Evolutionary conservation across 2,329 filamentous ascomycete genomes (phyloP), one percentile per base, ranked within the genome.

Genomic region (Microdochium trichocladiopsis): DNA sequence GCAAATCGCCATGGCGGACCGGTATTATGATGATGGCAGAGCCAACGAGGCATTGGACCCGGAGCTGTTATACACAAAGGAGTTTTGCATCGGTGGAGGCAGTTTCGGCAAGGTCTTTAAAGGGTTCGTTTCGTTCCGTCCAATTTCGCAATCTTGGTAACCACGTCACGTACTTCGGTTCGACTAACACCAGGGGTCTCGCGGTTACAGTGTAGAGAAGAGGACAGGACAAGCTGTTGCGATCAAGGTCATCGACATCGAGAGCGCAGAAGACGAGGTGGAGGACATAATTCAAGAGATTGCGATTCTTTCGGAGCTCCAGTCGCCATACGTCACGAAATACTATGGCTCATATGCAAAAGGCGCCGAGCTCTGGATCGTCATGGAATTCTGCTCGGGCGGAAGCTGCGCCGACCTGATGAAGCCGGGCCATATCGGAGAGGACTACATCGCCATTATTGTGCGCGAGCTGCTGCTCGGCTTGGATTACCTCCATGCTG

Each of bases 221-320:
- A 84, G 90, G 50, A 95, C 88, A 18, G 94, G 94, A 36, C 88
- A 95, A 65, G 87, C 93, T 12, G 94, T 99, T 50, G 94, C 94
- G 25, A 99, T 99, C 76, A 99, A 99, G 72, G 80, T 99, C 63
- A 97, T 99, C 68, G 94, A 99, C 65, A 94, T 99, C 59, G 94
- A 99, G 72, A 96, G 94, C 73, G 94, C 94, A 64, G 94, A 99
- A 72, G 94, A 99, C 69, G 94, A 99, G 73, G 93, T 99, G 61
- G 94, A 97, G 74, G 94, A 99, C 72, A 99, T 99, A 63, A 96
- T 97, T 68, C 91, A 96, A 69, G 94, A 99, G 73, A 97, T 99
- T 61, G 91, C 93, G 60, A 97, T 99, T 62, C 79, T 99, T 52
- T 96, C 94, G 28, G 93, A 95, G 71, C 83, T 99, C 59, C 90